Evolutionary conservation across 2,329 filamentous ascomycete genomes (phyloP), one percentile per base, ranked within the genome.

Genomic region (Calonectria crousiana): DNA sequence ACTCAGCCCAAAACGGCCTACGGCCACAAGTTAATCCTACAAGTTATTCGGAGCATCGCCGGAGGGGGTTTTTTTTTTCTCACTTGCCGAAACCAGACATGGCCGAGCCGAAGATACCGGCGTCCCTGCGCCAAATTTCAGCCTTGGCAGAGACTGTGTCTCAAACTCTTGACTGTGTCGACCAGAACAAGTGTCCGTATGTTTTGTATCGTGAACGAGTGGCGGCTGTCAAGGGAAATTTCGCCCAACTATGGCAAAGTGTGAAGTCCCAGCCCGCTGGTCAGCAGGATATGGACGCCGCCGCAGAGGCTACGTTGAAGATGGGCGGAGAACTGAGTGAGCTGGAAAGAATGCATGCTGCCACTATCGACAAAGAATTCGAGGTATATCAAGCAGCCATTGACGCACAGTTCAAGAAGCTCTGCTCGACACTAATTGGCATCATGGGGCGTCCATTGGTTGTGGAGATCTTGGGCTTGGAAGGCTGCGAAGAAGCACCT

Each of bases 81-180:
- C 10, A 23, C 28, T 49, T 20, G 10, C 6, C n/a, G 23, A 23
- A 28, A 32, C 30, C 1, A n/a, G 47, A 16, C 26, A 69, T 62
- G 67, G 53, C 30, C 10, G 53, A 62, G n/a, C 53, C 67, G 18
- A 53, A 62, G 0, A 56, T 53, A 23, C 53, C 67, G 18, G 32
- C 53, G 53, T 60, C 41, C 2, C 58, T 69, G 52, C 53, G 47
- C 53, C 67, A 52, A 34, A 60, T 69, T 30, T 62, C 20, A 38
- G 67, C 53, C 26, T 23, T 69, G 18, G 28, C 32, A 28, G 67
- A 69, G 30, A 38, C 41, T n/a, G 53, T 62, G 13, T 28, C 53
- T 26, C 67, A 52, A 18, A 41, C 23, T n/a, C 20, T 44, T 28
- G 30, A 32, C 13, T 30, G 36, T 38, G 38, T 51, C 30, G 41